A percentile compares a stretch with the other conserved stretches of the same genome.
phyloP scores from a whole-genome alignment of 345 rosid species.

The Camelina neglecta region DNA sequence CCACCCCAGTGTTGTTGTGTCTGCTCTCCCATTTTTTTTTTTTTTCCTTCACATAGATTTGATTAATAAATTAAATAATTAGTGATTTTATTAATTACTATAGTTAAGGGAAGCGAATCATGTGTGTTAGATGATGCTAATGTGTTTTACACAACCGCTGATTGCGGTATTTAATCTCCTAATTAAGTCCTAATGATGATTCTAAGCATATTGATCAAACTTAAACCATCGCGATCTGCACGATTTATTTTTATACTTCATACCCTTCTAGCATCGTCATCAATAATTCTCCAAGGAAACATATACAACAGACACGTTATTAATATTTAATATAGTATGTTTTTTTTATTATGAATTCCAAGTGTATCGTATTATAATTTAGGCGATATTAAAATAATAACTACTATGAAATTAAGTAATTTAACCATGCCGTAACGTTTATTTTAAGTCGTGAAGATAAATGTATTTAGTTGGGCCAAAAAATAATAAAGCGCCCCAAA shows the following conservation, averaged over 20 bases:
- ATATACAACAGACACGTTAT: background rate
- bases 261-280: background rate
- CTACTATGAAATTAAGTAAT: too few relatives aligned
- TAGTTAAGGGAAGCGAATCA: background rate
- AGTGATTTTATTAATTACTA: background rate
- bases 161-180: background rate
- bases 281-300: background rate
- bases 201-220: background rate
- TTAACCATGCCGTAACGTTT: background rate
- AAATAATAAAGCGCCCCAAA: background rate
- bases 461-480: slow-evolving; percentile 13
- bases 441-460: background rate
- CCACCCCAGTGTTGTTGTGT: slow-evolving; percentile 7
- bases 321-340: too few relatives aligned
- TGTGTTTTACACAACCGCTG: background rate
- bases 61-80: background rate
- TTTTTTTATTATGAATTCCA: too few relatives aligned
- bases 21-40: background rate
- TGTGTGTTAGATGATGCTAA: background rate
- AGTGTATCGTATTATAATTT: too few relatives aligned
- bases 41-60: background rate
- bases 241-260: background rate
- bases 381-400: too few relatives aligned
- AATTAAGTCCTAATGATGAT: background rate
- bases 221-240: background rate